Base-by-base conservation (phyloP, 257 asterid genomes). In the Perilla frutescens region DNA sequence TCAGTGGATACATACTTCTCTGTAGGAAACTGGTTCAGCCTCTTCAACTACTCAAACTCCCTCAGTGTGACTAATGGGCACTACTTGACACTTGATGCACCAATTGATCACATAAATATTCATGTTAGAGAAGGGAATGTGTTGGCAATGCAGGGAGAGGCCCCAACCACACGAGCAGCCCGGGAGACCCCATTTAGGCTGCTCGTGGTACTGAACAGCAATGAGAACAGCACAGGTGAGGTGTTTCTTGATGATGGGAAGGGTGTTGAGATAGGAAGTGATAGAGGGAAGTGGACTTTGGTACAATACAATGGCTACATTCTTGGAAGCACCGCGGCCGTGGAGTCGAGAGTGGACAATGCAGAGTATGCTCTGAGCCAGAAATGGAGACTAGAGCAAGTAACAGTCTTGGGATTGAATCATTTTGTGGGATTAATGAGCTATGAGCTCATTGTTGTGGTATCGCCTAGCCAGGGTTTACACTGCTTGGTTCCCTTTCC, bases 161-260 rank as follows among this genome's bases (percentile, higher is more conserved):
- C 83, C 4, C 71, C 80, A 86, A 83, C 89, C 3, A 77, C 91
- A 15, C 39, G 37, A 29, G 82, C 76, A 68, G 87, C 91, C 0
- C 70, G 88, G 36, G 63, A 55, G 14, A 84, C 87, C 0, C 81
- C 87, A 6, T 88, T 83, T 56, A 76, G 82, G 8, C 34, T 86
- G 55, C 65, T 88, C 49, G 84, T 81, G 39, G 85, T 77, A 5
- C 26, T 84, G 1, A 72, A 77, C 74, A 49, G 36, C 26, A n/a
- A 20, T 0, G 73, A 72, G 0, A 77, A 40, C 11, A 79, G 84
- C 55, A 49, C 73, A 0, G 91, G 95, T 39, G 84, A 81, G 31
- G 58, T 84, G 12, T 88, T 86, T 84, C 49, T 88, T 78, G 91
- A 88, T 15, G 69, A 86, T 50, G 91, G 91, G 3, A 91, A 82